Base-by-base conservation (phyloP, 371 early-diverging fungal species). In the Thermomucor indicae-seudaticae region DNA sequence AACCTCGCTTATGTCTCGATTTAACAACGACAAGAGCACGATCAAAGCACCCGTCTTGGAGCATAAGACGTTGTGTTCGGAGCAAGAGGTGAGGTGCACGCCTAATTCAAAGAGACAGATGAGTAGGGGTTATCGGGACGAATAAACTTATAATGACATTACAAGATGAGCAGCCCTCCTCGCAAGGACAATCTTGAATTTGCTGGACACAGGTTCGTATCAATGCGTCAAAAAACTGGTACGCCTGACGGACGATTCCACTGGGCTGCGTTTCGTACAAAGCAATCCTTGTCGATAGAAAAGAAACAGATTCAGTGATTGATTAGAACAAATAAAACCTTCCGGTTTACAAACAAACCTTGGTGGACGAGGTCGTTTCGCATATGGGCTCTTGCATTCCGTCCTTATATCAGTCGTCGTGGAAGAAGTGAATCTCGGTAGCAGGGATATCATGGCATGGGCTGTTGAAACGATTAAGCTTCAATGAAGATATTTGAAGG, bases 351-450 rank as follows among this genome's bases (percentile, higher is more conserved):
- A 12, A 23, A 12, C 10, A 25, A 47, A 64, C 60, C 69, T 62
- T 4, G 58, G 48, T 0, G 77, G 77, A 23, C 72, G 56, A 11
- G 55, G 51, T 16, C 73, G 51, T 16, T 60, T 58, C 10, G 76
- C 76, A 43, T 66, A 43, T n/a, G 77, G 71, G 11, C 64, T 72
- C 46, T 77, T 77, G 40, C 77, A 77, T 47, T 77, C 71, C 4
- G 73, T 76, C 30, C 58, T 48, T 8, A 76, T 20, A 57, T 60
- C 66, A 6, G 22, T 44, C 16, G 30, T n/a, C 4, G 57, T 39
- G 14, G 65, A 60, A 10, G 34, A 58, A 8, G 64, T 39, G 37
- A 62, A 64, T 7, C 43, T 50, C 28, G 77, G 71, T 7, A 76
- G 19, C 7, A 64, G 31, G 1, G 66, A 64, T 22, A 72, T 68